Percentiles rank a stretch among this genome's conserved stretches.
Conservation (phyloP, 1,284 basidiomycete genomes). For the Sporisorium scitamineum region DNA sequence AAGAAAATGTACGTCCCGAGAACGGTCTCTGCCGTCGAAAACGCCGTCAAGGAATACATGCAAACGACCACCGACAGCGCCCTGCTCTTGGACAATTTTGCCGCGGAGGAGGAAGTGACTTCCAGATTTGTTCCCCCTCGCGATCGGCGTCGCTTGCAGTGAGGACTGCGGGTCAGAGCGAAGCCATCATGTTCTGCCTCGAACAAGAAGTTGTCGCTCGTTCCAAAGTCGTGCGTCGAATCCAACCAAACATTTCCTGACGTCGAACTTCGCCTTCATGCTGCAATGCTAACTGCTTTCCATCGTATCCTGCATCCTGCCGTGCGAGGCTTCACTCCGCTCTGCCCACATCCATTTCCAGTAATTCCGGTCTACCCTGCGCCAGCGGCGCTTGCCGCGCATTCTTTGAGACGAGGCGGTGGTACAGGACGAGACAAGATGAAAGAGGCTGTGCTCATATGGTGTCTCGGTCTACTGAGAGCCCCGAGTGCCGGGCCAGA, state of each 20-base stretch:
- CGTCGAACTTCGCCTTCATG: neutral
- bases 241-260: too few species aligned
- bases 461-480: neutral
- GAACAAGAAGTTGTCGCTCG: neutral
- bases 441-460: neutral
- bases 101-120: too few species aligned
- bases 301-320: neutral
- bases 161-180: too few species aligned
- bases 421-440: neutral
- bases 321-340: neutral
- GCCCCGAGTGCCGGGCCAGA: neutral
- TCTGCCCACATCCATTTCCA: neutral
- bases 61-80: too few species aligned
- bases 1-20: too few species aligned
- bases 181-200: neutral
- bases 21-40: too few species aligned
- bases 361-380: neutral
- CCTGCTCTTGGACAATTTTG: too few species aligned
- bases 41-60: too few species aligned
- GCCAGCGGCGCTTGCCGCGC: constrained; percentile 1
- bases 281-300: neutral
- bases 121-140: too few species aligned
- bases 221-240: too few species aligned
- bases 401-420: too few species aligned
- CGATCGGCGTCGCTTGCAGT: too few species aligned